Evolutionary conservation across 1,284 basidiomycete species (phyloP), one percentile per base, ranked within the genome.

Genomic region (Fomitopsis schrenkii): DNA sequence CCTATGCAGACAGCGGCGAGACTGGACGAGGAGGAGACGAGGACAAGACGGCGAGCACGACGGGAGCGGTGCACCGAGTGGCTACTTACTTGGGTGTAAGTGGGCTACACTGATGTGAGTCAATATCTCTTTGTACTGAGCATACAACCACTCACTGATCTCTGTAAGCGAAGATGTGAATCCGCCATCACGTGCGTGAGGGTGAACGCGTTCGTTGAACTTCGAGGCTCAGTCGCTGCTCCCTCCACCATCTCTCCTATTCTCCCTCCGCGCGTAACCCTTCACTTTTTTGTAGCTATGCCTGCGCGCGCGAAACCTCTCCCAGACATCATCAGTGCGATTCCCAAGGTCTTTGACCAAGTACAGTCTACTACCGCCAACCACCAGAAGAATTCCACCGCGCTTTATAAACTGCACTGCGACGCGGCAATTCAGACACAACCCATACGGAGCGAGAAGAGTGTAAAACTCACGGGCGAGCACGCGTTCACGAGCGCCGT

Each of bases 341-440:
- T 87, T 8, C 80, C 84, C 6, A 83, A 82, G 52, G 85, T 87
- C 58, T 93, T 94, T 62, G 90, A 93, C 60, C 93, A 98, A 74
- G 90, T 86, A 0, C 97, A 98, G 73, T 76, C 79, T 45, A 89
- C 93, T 0, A 74, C 89, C 10, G 93, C 95, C 7, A 95, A 94
- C 72, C 95, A 94, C 74, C 85, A 91, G 64, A 98, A 98, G 82
- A 97, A 98, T 76, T 85, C 89, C 62, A 91, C 95, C 56, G 87
- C 90, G 0, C 83, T 98, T 2, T 84, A 91, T 78, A 95, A 95
- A 73, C 76, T 96, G 45, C 95, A 97, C 67, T 69, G 79, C 19
- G 84, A 88, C 66, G 88, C 88, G 33, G 80, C 86, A 0, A 70
- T 76, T 2, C 74, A 90, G 65, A 87, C 81, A 3, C 83, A 90